Percentiles rank a stretch among this genome's conserved stretches.
Conservation (phyloP, 2,329 filamentous ascomycete genomes). For the Dryadomyces sulphureus region DNA sequence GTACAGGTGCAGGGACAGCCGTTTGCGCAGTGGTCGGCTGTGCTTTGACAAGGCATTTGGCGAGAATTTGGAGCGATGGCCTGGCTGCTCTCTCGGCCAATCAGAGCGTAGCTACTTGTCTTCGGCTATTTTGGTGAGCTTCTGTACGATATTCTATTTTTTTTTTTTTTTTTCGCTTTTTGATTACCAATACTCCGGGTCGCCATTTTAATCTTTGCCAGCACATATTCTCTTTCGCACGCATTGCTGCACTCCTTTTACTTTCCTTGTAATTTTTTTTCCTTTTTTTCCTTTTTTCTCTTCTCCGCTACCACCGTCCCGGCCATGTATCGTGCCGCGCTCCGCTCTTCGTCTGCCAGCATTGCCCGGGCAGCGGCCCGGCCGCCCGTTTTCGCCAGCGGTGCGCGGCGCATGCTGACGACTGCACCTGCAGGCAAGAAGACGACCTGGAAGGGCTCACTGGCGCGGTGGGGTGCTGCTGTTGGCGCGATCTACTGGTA, state of each 20-base stretch:
- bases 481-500: conserved; percentile 78
- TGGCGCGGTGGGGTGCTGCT: conserved; percentile 60
- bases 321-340: conserved; percentile 36
- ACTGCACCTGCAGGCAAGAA: conserved; percentile 47
- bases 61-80: no score
- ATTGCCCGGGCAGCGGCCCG: conserved; percentile 27
- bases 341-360: conserved; percentile 30
- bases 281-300: conserved; percentile 6
- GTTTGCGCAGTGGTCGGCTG: no score
- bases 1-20: no score
- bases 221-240: neutral
- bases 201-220: neutral
- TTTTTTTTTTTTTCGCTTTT: neutral
- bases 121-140: neutral
- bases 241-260: neutral
- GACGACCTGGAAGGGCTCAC: conserved; percentile 68
- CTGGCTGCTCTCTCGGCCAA: neutral
- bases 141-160: neutral
- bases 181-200: conserved; percentile 1
- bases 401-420: conserved; percentile 35
- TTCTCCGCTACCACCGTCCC: conserved; percentile 1
- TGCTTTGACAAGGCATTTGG: no score
- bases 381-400: conserved; percentile 21
- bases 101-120: neutral
- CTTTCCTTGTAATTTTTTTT: neutral